phyloP scores from a whole-genome alignment of 2,329 filamentous ascomycete genomes.

The Verticillium isaacii region DNA sequence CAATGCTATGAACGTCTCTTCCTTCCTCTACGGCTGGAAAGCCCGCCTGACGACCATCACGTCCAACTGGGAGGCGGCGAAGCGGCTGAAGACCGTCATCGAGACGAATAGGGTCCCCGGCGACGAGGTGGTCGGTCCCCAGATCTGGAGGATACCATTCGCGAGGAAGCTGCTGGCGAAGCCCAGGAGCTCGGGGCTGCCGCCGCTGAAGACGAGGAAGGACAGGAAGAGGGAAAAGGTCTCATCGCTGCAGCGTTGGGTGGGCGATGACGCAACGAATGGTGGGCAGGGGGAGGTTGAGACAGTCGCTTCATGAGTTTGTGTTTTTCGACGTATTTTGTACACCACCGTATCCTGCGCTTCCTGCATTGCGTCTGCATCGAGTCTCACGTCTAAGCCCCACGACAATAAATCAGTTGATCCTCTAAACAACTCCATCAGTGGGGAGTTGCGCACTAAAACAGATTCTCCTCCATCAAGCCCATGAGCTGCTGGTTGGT shows the following conservation, averaged over 20 bases:
- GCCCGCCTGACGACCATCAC: constrained; percentile 28
- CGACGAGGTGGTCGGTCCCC: constrained; percentile 5
- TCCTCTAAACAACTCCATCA: not conserved
- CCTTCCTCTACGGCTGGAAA: constrained; percentile 35
- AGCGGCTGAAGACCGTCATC: constrained; percentile 9
- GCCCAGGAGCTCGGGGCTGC: not conserved
- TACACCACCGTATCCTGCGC: not conserved
- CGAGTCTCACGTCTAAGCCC: not conserved
- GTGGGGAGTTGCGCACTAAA: not conserved
- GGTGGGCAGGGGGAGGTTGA: not conserved
- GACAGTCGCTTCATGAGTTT: not conserved
- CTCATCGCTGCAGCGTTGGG: constrained; percentile 1
- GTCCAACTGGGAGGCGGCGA: constrained; percentile 31
- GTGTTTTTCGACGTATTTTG: not conserved
- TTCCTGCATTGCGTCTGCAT: not conserved
- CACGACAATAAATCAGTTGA: not conserved
- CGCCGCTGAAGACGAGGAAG: constrained; percentile 7
- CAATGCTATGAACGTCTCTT: constrained; percentile 30
- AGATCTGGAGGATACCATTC: constrained; percentile 12
- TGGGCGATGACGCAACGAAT: not conserved
- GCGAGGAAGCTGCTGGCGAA: constrained; percentile 12
- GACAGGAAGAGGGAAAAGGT: constrained; percentile 12
- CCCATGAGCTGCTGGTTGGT: constrained; percentile 31
- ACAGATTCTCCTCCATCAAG: constrained; percentile 21
- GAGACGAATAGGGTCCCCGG: constrained; percentile 7